A percentile compares a stretch with the other conserved stretches of the same genome.
Conservation (phyloP, 2,329 filamentous ascomycete species). For the Exophiala bonariae region DNA sequence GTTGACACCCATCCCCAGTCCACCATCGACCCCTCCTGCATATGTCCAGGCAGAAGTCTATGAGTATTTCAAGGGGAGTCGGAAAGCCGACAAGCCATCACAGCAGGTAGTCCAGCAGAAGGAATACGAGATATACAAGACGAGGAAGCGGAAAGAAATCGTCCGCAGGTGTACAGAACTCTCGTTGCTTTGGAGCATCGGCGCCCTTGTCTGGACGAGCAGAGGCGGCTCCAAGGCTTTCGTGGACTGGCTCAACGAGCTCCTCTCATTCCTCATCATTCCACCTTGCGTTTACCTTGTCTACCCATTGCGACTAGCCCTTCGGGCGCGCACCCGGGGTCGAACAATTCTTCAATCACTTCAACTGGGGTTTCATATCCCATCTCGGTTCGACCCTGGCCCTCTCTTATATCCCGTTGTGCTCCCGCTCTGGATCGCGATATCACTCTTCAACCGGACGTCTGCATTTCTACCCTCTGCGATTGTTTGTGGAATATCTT, state of each 20-base stretch:
- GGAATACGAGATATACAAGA: constrained; percentile 30
- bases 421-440: constrained; percentile 73
- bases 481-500: constrained; percentile 75
- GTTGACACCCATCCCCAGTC: constrained; percentile 23
- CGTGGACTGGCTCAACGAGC: constrained; percentile 19
- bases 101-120: constrained; percentile 5
- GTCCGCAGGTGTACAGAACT: constrained; percentile 55
- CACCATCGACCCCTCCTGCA: constrained; percentile 26
- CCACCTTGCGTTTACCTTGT: constrained; percentile 20
- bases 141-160: constrained; percentile 41
- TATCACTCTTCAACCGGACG: constrained; percentile 67
- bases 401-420: constrained; percentile 82
- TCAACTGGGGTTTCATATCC: constrained; percentile 56
- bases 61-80: constrained; percentile 15
- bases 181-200: constrained; percentile 53
- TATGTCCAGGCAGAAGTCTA: constrained; percentile 17
- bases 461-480: constrained; percentile 70
- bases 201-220: constrained; percentile 28
- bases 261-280: constrained; percentile 15
- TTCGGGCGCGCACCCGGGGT: constrained; percentile 11
- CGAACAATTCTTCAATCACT: constrained; percentile 15
- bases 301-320: constrained; percentile 22
- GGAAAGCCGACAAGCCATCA: constrained; percentile 13
- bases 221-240: constrained; percentile 9
- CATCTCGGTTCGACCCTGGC: constrained; percentile 82